Evolutionary conservation across 176 grass and related monocot genomes (phyloP).

Genomic region (Dendrocalamus sinicus): DNA sequence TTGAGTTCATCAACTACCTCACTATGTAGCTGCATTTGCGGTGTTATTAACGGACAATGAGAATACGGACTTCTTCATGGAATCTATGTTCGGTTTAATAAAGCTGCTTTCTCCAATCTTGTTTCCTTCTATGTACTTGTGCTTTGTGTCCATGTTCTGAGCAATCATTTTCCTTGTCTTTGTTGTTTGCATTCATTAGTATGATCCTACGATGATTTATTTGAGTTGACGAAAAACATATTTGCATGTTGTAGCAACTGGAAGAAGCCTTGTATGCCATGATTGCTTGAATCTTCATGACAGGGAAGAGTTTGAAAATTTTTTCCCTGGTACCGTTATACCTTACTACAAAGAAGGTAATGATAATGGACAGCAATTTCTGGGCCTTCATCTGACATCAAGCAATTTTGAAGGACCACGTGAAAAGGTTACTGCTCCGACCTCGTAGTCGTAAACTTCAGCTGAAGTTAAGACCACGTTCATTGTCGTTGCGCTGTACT

Average conservation of each 20-base stretch:
- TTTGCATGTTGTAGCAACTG: background rate
- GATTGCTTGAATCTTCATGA: background rate
- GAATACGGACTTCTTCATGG: conserved; percentile 41
- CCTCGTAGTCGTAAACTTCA: no score
- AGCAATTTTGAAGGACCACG: background rate
- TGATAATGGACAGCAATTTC: background rate
- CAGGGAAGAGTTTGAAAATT: background rate
- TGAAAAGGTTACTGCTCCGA: no score
- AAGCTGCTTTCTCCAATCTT: background rate
- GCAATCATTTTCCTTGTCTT: background rate
- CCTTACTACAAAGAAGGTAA: background rate
- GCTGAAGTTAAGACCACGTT: no score
- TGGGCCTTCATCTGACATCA: background rate
- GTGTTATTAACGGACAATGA: background rate
- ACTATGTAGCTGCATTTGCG: conserved; percentile 34
- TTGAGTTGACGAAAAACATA: no score
- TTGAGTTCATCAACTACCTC: conserved; percentile 74
- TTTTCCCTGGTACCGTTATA: background rate
- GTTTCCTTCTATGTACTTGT: background rate
- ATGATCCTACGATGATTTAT: background rate
- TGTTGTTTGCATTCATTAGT: background rate
- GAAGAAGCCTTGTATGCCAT: background rate
- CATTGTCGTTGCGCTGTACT: no score
- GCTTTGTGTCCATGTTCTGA: background rate
- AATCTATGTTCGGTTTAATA: conserved; percentile 14